Percentiles rank a stretch among this genome's conserved stretches.
Evolutionary conservation across 2,329 filamentous ascomycete species (phyloP).

Genomic region (Aspergillus phoenicis): DNA sequence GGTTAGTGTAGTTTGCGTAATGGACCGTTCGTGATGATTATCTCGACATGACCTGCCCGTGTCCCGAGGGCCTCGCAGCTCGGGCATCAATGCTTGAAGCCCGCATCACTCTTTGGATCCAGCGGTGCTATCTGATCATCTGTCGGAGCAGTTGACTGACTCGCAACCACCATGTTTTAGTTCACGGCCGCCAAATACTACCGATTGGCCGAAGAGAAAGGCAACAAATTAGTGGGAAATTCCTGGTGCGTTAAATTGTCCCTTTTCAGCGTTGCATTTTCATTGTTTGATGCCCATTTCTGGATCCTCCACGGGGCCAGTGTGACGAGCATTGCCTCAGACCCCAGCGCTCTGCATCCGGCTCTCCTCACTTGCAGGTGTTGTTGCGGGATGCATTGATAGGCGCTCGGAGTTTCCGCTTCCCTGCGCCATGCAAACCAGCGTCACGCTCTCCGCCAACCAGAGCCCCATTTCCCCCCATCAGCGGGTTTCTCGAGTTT

Average conservation of each 20-base stretch:
- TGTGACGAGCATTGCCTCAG: slow-evolving; percentile 9
- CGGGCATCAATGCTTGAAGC: slow-evolving; percentile 38
- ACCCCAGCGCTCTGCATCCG: slow-evolving; percentile 9
- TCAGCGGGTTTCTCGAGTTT: slow-evolving; percentile 8
- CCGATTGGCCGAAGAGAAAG: slow-evolving; percentile 83
- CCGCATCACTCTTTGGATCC: slow-evolving; percentile 28
- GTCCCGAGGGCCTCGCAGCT: slow-evolving; percentile 3
- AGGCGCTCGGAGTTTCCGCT: slow-evolving; percentile 22
- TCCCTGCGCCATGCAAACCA: slow-evolving; percentile 19
- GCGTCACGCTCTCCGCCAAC: slow-evolving; percentile 23
- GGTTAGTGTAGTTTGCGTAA: slow-evolving; percentile 61
- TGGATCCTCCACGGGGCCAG: slow-evolving; percentile 5
- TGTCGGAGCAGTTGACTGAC: slow-evolving; percentile 13
- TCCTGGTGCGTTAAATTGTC: slow-evolving; percentile 71
- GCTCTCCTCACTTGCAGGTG: slow-evolving; percentile 19
- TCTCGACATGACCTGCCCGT: not conserved
- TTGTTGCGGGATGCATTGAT: slow-evolving; percentile 22
- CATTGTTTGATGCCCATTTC: slow-evolving; percentile 14
- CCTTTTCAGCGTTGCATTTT: slow-evolving; percentile 8
- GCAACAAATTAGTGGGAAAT: slow-evolving; percentile 89
- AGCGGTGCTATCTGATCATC: slow-evolving; percentile 10
- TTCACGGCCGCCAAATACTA: slow-evolving; percentile 79
- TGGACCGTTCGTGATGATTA: not conserved
- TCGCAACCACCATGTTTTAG: slow-evolving; percentile 25
- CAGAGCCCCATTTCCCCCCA: slow-evolving; percentile 16